These are phyloP conservation scores for Microstegium vimineum DNA, from an alignment of 176 grass and related monocot genomes.

Conservation along the genomic window DNA sequence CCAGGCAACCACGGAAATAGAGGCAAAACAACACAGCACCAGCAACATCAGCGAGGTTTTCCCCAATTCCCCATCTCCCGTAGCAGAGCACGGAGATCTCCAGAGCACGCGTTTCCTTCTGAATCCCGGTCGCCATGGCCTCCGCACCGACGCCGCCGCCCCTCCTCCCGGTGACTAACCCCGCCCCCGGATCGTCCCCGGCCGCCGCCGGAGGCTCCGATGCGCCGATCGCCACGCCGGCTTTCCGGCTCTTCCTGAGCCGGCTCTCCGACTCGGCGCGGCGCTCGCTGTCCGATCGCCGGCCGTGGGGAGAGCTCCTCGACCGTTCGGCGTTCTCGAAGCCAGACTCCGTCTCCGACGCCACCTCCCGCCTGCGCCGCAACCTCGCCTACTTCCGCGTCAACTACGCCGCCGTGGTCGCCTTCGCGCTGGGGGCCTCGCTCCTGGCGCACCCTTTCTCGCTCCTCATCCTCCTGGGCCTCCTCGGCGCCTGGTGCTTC, in stretches of 20 bases:
- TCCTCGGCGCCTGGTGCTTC: constrained; percentile 89
- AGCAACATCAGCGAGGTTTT: neutral
- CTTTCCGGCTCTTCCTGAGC: constrained; percentile 78
- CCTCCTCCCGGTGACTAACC: constrained; percentile 66
- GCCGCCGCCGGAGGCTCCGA: neutral
- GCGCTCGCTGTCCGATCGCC: constrained; percentile 72
- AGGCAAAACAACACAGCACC: neutral
- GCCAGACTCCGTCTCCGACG: constrained; percentile 83
- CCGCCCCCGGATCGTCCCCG: constrained; percentile 23
- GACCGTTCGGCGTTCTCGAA: constrained; percentile 89
- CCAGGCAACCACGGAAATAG: neutral
- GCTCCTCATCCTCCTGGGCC: constrained; percentile 65
- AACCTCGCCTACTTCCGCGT: constrained; percentile 97
- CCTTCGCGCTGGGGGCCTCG: constrained; percentile 62
- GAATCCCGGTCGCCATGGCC: constrained; percentile 39
- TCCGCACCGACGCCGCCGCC: constrained; percentile 52
- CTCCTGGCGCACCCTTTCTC: constrained; percentile 86
- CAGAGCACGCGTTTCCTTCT: neutral
- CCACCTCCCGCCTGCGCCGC: constrained; percentile 87
- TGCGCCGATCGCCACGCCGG: constrained; percentile 50
- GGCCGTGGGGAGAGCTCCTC: constrained; percentile 82
- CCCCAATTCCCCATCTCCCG: neutral
- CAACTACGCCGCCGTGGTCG: constrained; percentile 87
- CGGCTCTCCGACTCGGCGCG: constrained; percentile 75
- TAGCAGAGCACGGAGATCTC: too few species aligned